Conservation (phyloP, 2,329 filamentous ascomycete species). For the Pseudophaeomoniella oleicola region DNA sequence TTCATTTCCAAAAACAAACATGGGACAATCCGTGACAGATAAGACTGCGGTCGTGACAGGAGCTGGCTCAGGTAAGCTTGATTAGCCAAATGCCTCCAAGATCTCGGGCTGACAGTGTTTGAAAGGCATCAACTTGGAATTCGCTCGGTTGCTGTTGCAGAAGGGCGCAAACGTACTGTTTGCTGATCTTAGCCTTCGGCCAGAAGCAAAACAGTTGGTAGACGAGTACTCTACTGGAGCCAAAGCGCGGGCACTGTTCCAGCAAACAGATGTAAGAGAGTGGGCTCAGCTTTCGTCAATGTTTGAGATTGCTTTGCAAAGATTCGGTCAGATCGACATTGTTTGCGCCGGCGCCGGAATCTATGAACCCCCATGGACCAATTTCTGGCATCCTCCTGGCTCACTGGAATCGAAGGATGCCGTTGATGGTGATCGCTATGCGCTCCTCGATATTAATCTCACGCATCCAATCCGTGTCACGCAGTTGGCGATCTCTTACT, state of each 20-base stretch:
- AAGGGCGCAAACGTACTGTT: conserved; percentile 32
- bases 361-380: conserved; percentile 26
- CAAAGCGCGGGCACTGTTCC: conserved; percentile 23
- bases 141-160: conserved; percentile 26
- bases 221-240: conserved; percentile 18
- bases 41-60: conserved; percentile 37
- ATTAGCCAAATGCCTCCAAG: conserved; percentile 6
- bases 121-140: conserved; percentile 30
- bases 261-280: conserved; percentile 31
- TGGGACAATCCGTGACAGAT: background rate
- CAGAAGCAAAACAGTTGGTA: conserved; percentile 27
- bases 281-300: conserved; percentile 35
- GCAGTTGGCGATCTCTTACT: conserved; percentile 35
- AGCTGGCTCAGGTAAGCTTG: conserved; percentile 33
- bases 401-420: conserved; percentile 25
- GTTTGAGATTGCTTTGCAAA: conserved; percentile 32
- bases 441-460: conserved; percentile 34
- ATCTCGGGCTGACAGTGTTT: conserved; percentile 1
- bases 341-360: conserved; percentile 33
- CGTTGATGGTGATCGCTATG: conserved; percentile 25
- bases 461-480: conserved; percentile 37
- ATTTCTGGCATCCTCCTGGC: conserved; percentile 36
- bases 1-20: no score
- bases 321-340: conserved; percentile 33
- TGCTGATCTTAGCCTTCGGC: conserved; percentile 28